phyloP scores from a whole-genome alignment of 2,329 filamentous ascomycete species.

The Aspergillus thermomutatus region DNA sequence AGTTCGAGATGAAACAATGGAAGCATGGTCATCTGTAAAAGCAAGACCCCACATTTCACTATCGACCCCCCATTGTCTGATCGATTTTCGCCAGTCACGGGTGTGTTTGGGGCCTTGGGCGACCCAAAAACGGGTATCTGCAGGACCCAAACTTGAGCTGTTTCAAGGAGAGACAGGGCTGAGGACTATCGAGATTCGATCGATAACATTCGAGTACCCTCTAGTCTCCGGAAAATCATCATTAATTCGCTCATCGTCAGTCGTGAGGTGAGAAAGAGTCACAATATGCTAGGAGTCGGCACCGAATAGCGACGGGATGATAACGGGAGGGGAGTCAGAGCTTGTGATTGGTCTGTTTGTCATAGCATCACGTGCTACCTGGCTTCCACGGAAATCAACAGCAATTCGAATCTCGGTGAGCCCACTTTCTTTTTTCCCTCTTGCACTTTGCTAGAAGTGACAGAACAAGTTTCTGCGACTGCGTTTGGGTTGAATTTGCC shows the following conservation, averaged over 20 bases:
- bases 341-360: neutral
- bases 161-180: neutral
- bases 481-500: neutral
- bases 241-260: too few relatives aligned
- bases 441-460: neutral
- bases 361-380: neutral
- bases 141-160: neutral
- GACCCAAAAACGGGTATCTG: neutral
- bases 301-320: too few relatives aligned
- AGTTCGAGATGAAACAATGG: neutral
- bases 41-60: neutral
- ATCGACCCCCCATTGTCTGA: neutral
- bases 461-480: neutral
- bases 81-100: neutral
- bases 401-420: neutral
- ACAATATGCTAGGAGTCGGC: too few relatives aligned
- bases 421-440: neutral
- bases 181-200: neutral
- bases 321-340: neutral
- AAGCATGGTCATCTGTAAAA: neutral
- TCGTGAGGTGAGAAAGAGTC: too few relatives aligned
- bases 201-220: too few relatives aligned
- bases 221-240: too few relatives aligned
- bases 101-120: neutral
- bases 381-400: neutral